Evolutionary conservation across 2,329 filamentous ascomycete genomes (phyloP).

Genomic region (Tolypocladium pustulatum): DNA sequence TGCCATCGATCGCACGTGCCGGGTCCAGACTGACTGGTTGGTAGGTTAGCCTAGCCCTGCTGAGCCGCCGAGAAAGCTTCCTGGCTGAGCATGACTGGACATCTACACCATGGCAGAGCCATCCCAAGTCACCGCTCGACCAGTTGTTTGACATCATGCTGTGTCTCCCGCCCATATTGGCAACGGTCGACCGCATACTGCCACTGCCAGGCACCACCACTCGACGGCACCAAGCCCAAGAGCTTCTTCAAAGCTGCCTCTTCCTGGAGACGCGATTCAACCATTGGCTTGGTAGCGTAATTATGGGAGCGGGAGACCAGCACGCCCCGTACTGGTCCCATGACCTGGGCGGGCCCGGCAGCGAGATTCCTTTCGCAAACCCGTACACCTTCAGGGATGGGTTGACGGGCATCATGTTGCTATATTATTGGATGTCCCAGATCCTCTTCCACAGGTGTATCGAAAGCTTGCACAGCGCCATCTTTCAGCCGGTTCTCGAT

Average conservation of each 20-base stretch:
- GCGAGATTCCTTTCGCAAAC: slow-evolving; percentile 32
- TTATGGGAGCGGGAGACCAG: slow-evolving; percentile 13
- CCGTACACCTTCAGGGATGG: slow-evolving; percentile 33
- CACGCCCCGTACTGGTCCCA: slow-evolving; percentile 30
- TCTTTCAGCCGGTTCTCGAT: slow-evolving; percentile 33
- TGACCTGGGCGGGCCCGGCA: slow-evolving; percentile 16
- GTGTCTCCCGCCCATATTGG: slow-evolving; percentile 35
- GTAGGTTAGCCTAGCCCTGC: slow-evolving; percentile 35
- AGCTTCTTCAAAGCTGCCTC: slow-evolving; percentile 36
- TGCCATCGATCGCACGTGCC: neutral
- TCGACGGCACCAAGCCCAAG: slow-evolving; percentile 34
- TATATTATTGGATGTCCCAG: slow-evolving; percentile 44
- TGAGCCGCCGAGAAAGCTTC: slow-evolving; percentile 39
- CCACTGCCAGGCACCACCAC: slow-evolving; percentile 26
- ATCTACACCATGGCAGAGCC: slow-evolving; percentile 37
- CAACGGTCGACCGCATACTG: slow-evolving; percentile 31
- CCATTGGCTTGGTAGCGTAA: slow-evolving; percentile 31
- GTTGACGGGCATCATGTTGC: slow-evolving; percentile 33
- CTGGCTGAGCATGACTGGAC: slow-evolving; percentile 42
- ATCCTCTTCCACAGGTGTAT: slow-evolving; percentile 39
- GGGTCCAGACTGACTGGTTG: neutral
- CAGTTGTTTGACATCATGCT: slow-evolving; percentile 40
- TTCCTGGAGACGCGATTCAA: slow-evolving; percentile 36
- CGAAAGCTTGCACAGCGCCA: slow-evolving; percentile 29
- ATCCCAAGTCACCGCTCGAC: slow-evolving; percentile 41